Evolutionary conservation across 345 rosid genomes (phyloP).

Genomic region (Arabis alpina): DNA sequence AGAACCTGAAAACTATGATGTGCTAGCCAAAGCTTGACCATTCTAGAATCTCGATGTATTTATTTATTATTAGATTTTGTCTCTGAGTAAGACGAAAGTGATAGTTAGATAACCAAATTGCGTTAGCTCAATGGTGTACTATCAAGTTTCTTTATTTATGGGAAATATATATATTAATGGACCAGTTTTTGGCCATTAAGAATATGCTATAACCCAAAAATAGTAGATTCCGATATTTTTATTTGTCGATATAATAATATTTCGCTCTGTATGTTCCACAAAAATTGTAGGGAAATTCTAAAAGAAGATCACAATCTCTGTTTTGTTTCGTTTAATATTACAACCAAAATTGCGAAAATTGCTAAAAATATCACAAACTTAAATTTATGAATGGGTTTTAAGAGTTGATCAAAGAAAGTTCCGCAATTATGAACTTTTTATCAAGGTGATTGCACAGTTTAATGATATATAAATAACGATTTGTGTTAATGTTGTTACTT

Average conservation of each 20-base stretch:
- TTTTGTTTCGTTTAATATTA: neutral
- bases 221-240: conserved; percentile 20
- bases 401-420: neutral
- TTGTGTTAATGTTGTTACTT: too few species aligned
- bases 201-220: conserved; percentile 23
- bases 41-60: conserved; percentile 8
- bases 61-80: conserved; percentile 18
- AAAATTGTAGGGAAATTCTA: neutral
- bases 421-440: too few species aligned
- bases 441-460: too few species aligned
- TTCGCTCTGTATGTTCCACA: neutral
- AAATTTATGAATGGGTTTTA: neutral
- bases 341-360: too few species aligned
- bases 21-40: conserved; percentile 28
- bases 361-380: neutral
- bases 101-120: conserved; percentile 38
- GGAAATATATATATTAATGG: too few species aligned
- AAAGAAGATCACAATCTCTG: neutral
- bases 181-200: neutral
- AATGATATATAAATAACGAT: too few species aligned
- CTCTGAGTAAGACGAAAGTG: conserved; percentile 26
- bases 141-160: neutral
- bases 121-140: conserved; percentile 22
- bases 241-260: neutral
- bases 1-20: conserved; percentile 30